These are phyloP conservation scores for Aspergillus sp. DNA, from an alignment of 2,329 filamentous ascomycete genomes.

Conservation along the genomic window DNA sequence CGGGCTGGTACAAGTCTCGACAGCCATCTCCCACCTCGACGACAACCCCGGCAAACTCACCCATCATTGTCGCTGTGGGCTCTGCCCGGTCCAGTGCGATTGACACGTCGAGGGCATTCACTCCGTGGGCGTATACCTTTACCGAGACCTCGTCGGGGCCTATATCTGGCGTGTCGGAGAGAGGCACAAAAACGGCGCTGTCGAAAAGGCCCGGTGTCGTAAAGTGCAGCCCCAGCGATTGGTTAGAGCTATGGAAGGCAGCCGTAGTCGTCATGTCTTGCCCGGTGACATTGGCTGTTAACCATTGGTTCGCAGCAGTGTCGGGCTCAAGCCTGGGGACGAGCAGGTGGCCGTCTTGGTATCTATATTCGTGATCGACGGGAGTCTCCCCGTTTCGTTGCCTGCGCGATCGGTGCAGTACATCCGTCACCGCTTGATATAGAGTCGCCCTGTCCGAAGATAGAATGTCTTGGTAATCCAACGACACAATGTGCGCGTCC, in stretches of 20 bases:
- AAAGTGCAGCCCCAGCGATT: neutral
- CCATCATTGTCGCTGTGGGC: neutral
- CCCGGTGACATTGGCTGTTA: neutral
- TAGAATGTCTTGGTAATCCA: neutral
- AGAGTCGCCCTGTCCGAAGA: neutral
- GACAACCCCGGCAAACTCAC: constrained; percentile 4
- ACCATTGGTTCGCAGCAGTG: neutral
- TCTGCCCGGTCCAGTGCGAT: neutral
- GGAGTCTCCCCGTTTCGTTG: neutral
- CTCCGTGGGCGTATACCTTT: constrained; percentile 1
- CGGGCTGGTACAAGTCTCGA: neutral
- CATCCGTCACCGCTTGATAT: neutral
- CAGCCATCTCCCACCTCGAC: neutral
- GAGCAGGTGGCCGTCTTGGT: neutral
- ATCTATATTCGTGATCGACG: neutral
- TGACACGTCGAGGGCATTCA: neutral
- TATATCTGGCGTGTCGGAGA: neutral
- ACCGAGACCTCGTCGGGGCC: constrained; percentile 2
- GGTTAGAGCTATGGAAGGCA: neutral
- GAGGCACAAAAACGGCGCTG: neutral
- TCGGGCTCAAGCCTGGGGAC: neutral
- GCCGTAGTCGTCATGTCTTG: neutral
- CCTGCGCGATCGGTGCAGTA: neutral
- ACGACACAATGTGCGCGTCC: neutral
- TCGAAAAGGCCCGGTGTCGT: neutral